Evolutionary conservation across 345 rosid species (phyloP).

Genomic region (Linum lewisii): DNA sequence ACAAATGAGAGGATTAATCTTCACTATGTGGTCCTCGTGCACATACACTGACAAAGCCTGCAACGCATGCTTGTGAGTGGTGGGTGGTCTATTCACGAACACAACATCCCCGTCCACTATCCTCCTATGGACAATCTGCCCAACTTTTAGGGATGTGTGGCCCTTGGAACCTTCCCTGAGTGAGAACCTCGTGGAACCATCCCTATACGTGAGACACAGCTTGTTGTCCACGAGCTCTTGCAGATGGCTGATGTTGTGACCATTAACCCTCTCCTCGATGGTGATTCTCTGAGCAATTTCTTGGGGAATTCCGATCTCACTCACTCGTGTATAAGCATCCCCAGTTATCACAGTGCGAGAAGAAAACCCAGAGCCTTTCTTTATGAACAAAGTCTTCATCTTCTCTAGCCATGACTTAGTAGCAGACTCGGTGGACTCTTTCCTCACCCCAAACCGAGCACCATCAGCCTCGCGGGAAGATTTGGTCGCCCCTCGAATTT

Average conservation of each 20-base stretch:
- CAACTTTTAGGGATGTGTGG: conserved; percentile 63
- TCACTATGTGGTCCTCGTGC: conserved; percentile 88
- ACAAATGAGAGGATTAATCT: conserved; percentile 89
- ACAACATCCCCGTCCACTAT: conserved; percentile 92
- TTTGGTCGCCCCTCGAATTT: conserved; percentile 73
- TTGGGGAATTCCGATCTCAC: conserved; percentile 74
- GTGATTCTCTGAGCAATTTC: conserved; percentile 87
- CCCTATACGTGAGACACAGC: conserved; percentile 60
- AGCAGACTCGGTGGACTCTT: conserved; percentile 45
- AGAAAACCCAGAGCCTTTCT: conserved; percentile 91
- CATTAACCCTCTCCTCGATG: conserved; percentile 74
- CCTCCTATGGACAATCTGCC: conserved; percentile 80
- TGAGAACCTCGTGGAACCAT: conserved; percentile 68
- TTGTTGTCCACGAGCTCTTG: conserved; percentile 72
- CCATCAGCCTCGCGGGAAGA: conserved; percentile 47
- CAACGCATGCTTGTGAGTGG: conserved; percentile 86
- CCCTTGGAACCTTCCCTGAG: conserved; percentile 88
- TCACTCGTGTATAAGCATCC: conserved; percentile 66
- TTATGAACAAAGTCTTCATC: conserved; percentile 74
- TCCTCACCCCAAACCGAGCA: conserved; percentile 42
- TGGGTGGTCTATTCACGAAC: conserved; percentile 90
- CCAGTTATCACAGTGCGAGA: conserved; percentile 98
- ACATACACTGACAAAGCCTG: conserved; percentile 89
- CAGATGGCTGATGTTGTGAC: conserved; percentile 46
- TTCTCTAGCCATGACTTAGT: conserved; percentile 92